Evolutionary conservation across 768 basidiomycete species (phyloP), one percentile per base, ranked within the genome.

Genomic region (Phaffia tasmanica): DNA sequence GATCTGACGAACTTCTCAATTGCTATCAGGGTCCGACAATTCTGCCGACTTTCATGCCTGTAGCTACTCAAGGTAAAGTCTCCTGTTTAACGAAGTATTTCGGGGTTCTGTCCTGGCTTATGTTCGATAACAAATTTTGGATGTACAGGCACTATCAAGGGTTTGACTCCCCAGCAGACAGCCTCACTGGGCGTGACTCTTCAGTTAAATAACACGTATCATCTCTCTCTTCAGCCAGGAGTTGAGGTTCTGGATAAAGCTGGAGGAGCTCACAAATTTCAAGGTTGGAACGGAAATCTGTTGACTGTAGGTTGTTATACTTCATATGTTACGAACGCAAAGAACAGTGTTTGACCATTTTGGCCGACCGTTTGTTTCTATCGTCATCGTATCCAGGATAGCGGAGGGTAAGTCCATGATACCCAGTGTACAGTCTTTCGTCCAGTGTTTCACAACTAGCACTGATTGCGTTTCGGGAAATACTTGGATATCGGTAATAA

Each of bases 21-120:
- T 11, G 11, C 11, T 42, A 5, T 89, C 88, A 90, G 78, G 88
- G 88, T 11, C 78, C 81, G 49, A 91, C 89, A 1, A 83, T 86
- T 80, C 78, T 91, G 23, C 89, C 89, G 1, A 89, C 89, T 0
- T 93, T 93, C 72, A 93, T 92, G 90, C 90, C 89, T 3, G 89
- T 92, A 11, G 89, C 89, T 2, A 93, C 90, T 0, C 63, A 64
- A n/a, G n/a, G 57, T 68, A 27, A 47, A 11, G 55, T 49, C 15
- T 27, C 14, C 8, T 47, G 6, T 49, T 57, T 21, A 21, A n/a
- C 9, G 1, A 30, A 42, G 16, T 15, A 35, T 25, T 32, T 29
- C 2, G 53, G 25, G 35, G 35, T 21, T 14, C 16, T 19, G 16
- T 1, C 2, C 57, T 53, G 62, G 11, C 51, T 42, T 42, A n/a